Evolutionary conservation across 495 filamentous ascomycete species (phyloP), one percentile per base, ranked within the genome.

Genomic region (Chlorociboria aeruginascens): DNA sequence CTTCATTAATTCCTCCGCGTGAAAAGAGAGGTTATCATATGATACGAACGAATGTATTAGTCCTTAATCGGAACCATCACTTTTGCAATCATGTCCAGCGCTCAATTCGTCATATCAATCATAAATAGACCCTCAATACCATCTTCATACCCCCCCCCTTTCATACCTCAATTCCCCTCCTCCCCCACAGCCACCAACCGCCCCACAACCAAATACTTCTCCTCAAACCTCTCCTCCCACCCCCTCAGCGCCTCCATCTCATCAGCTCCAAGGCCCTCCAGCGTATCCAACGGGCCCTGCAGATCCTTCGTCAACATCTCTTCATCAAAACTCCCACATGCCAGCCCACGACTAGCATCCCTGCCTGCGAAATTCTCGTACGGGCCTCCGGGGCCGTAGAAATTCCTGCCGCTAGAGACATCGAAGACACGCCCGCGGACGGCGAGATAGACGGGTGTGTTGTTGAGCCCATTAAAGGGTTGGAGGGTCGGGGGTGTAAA

Each of bases 181-280:
- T 82, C 69, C 34, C 51, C 56, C 35, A 56, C 53, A 42, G 60
- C 48, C 33, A 97, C 88, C 59, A 98, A 64, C 68, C 78, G 84
- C n/a, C 92, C 92, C 13, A 98, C 87, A 8, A 97, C 76, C 31
- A 95, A 66, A 66, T 98, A 98, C 70, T 98, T 98, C 65, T 89
- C 87, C 31, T 66, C 65, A 69, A 98, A 98, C 50, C 88, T 73
- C 60, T 89, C 86, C 67, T 95, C 88, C 92, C 92, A 98, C 7
- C 83, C 85, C 61, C 72, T 72, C 63, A 98, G 66, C 37, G 87
- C 83, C 60, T 88, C 86, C 66, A 83, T 69, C 72, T 96, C 80
- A 29, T 94, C 89, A 0, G 60, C 66, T 11, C 74, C 78, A 40
- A 98, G 66, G 41, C 83, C 87, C 45, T 77, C 71, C 20, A 97